Percentiles rank a stretch among this genome's conserved stretches.
Evolutionary conservation across 1,139 yeast species (phyloP).

Genomic region (Yamadazyma oceani): DNA sequence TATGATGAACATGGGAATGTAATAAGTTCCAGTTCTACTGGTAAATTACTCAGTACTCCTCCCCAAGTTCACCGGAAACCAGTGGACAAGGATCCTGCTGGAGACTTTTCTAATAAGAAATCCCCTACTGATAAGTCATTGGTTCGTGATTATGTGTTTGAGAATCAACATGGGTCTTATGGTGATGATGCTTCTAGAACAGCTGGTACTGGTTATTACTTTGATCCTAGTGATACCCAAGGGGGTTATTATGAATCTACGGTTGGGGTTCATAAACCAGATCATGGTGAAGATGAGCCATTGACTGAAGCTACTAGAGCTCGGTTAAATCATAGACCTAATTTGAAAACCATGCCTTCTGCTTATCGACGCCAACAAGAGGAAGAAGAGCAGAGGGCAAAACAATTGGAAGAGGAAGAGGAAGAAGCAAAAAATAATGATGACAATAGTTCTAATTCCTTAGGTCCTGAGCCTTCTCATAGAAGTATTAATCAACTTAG

Average conservation of each 20-base stretch:
- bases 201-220: conserved; percentile 34
- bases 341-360: conserved; percentile 34
- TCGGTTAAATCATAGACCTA: conserved; percentile 19
- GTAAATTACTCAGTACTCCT: conserved; percentile 33
- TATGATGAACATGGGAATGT: conserved; percentile 6
- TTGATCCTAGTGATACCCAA: conserved; percentile 39
- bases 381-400: conserved; percentile 13
- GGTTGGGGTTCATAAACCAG: conserved; percentile 5
- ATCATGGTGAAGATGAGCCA: conserved; percentile 3
- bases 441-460: conserved; percentile 7
- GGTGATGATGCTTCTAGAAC: conserved; percentile 28
- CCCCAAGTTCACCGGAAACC: conserved; percentile 32
- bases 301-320: conserved; percentile 31
- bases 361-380: conserved; percentile 24
- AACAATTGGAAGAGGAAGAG: conserved; percentile 19
- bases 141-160: conserved; percentile 12
- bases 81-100: conserved; percentile 27
- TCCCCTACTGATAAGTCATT: conserved; percentile 28
- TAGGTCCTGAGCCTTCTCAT: conserved; percentile 4
- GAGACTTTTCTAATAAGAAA: conserved; percentile 36
- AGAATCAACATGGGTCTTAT: conserved; percentile 27
- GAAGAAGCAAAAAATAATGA: conserved; percentile 11
- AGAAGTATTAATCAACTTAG: neutral
- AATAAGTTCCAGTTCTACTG: conserved; percentile 24
- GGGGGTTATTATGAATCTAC: conserved; percentile 26